Percentiles rank a stretch among this genome's conserved stretches.
Evolutionary conservation across 805 yeast species (phyloP).

Genomic region (Metschnikowia kunwiensis): DNA sequence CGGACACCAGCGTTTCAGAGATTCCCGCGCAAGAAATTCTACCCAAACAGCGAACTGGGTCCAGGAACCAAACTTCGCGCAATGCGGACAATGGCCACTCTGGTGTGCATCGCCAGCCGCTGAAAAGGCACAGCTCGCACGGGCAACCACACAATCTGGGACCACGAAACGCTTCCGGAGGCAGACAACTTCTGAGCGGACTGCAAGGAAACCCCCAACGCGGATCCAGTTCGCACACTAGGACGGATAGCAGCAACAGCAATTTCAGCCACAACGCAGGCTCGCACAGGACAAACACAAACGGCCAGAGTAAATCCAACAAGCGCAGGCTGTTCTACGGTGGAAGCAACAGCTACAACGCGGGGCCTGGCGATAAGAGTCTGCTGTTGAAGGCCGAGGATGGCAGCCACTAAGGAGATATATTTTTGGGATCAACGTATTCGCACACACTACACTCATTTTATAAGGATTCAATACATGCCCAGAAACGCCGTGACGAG

Average conservation of each 20-base stretch:
- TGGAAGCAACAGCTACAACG: constrained; percentile 20
- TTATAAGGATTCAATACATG: constrained; percentile 1
- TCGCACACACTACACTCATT: constrained; percentile 1
- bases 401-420: neutral
- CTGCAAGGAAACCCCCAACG: constrained; percentile 8
- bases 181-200: constrained; percentile 10
- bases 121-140: constrained; percentile 7
- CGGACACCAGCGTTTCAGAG: constrained; percentile 14
- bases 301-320: constrained; percentile 14
- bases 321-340: constrained; percentile 36
- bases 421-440: neutral
- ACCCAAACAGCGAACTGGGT: constrained; percentile 7
- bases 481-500: constrained; percentile 35
- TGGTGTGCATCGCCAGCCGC: constrained; percentile 7
- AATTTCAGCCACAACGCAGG: no score
- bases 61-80: constrained; percentile 3
- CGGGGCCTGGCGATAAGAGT: constrained; percentile 4
- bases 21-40: constrained; percentile 17
- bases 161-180: constrained; percentile 5
- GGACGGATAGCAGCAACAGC: constrained; percentile 4
- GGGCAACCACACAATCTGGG: constrained; percentile 4
- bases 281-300: constrained; percentile 8
- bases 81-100: constrained; percentile 3
- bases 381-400: constrained; percentile 2
- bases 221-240: constrained; percentile 1